Evolutionary conservation across 768 basidiomycete species (phyloP).

Genomic region (Cystofilobasidium capitatum): DNA sequence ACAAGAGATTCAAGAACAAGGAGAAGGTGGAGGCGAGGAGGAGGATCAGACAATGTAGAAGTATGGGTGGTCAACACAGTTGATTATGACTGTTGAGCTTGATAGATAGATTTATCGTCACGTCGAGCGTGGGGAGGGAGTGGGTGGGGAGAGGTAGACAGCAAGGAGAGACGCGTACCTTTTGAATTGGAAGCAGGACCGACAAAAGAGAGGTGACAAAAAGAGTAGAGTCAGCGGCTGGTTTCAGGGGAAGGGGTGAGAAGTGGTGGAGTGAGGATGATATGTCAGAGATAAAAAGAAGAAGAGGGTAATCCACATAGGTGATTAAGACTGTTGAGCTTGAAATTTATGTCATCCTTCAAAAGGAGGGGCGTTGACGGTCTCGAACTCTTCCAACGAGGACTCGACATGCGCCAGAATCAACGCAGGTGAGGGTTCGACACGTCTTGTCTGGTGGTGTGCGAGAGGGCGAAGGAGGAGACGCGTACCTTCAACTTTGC

Average conservation of each 20-base stretch:
- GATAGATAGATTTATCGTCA: constrained; percentile 36
- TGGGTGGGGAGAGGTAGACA: neutral
- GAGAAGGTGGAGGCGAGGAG: constrained; percentile 2
- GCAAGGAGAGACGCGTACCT: neutral
- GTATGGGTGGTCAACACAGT: constrained; percentile 30
- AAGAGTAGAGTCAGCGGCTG: too few species aligned
- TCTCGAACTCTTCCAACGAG: constrained; percentile 31
- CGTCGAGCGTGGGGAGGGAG: constrained; percentile 7
- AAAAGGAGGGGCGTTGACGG: neutral
- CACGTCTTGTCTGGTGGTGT: neutral
- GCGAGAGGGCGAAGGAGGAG: neutral
- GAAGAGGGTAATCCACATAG: constrained; percentile 36
- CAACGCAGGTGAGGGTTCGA: neutral
- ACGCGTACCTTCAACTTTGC: constrained; percentile 47
- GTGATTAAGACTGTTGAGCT: constrained; percentile 42
- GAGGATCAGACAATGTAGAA: constrained; percentile 24
- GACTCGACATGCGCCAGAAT: constrained; percentile 21
- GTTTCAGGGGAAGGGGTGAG: neutral
- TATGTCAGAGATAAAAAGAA: constrained; percentile 40
- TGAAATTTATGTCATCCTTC: constrained; percentile 39
- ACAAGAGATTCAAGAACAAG: constrained; percentile 5
- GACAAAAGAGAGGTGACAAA: neutral
- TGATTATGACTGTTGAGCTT: constrained; percentile 42
- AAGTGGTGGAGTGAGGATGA: constrained; percentile 32
- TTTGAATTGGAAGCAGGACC: neutral